Evolutionary conservation across 2,329 filamentous ascomycete species (phyloP).

Genomic region (Ophiostoma triangulosporum): DNA sequence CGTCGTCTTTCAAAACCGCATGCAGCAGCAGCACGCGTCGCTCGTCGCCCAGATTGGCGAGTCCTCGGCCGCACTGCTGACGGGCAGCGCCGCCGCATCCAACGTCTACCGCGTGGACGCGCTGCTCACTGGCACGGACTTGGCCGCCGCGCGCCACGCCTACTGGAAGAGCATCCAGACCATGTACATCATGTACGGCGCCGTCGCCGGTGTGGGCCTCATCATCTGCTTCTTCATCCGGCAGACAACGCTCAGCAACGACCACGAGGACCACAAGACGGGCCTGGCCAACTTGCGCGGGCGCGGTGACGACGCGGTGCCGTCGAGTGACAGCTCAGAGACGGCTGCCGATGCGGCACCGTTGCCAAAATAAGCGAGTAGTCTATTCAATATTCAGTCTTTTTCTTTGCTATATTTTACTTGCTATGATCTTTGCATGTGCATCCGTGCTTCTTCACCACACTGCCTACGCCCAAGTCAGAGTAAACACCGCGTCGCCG

Average conservation of each 20-base stretch:
- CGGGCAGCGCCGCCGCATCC: constrained; percentile 46
- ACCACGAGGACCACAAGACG: constrained; percentile 45
- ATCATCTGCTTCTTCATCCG: constrained; percentile 33
- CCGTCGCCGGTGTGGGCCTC: constrained; percentile 33
- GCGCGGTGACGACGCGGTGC: constrained; percentile 12
- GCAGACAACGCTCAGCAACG: constrained; percentile 37
- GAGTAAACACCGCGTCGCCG: constrained; percentile 28
- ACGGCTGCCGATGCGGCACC: background rate
- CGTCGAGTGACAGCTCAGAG: background rate
- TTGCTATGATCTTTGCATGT: background rate
- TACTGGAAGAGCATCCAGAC: constrained; percentile 36
- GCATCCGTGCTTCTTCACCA: background rate
- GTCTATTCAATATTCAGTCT: background rate
- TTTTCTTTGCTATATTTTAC: background rate
- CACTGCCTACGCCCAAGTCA: constrained; percentile 23
- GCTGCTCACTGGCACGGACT: constrained; percentile 37
- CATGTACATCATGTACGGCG: constrained; percentile 45
- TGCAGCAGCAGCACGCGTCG: constrained; percentile 22
- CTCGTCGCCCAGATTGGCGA: constrained; percentile 20
- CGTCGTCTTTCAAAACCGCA: constrained; percentile 27
- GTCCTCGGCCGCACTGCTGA: constrained; percentile 35
- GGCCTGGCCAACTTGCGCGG: constrained; percentile 31
- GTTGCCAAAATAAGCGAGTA: no score
- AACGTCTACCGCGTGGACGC: constrained; percentile 43
- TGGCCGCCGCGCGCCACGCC: constrained; percentile 27